A percentile compares a stretch with the other conserved stretches of the same genome.
These are phyloP conservation scores for Populus alba DNA, from an alignment of 345 rosid genomes.

Conservation along the genomic window DNA sequence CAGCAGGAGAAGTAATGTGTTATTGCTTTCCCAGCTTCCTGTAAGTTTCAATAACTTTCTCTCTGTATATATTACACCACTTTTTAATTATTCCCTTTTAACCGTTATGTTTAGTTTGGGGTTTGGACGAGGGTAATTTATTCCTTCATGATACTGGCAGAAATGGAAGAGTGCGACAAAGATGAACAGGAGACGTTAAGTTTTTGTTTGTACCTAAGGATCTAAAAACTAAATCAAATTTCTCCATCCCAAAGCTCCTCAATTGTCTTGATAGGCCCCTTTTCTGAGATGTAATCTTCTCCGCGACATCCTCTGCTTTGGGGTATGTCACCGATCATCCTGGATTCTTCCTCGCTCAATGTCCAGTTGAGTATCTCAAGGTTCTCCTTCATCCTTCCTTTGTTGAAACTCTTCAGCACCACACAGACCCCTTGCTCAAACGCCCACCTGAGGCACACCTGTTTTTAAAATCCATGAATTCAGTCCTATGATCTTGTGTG, in stretches of 20 bases:
- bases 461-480: neutral
- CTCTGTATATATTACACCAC: no score
- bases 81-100: no score
- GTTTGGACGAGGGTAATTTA: no score
- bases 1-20: no score
- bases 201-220: neutral
- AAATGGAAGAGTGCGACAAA: neutral
- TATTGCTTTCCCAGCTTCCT: no score
- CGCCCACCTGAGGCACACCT: slow-evolving; percentile 57
- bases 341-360: slow-evolving; percentile 42
- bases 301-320: slow-evolving; percentile 42
- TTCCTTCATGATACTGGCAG: neutral
- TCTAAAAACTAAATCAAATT: slow-evolving; percentile 10
- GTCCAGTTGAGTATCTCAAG: slow-evolving; percentile 57
- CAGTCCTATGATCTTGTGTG: neutral
- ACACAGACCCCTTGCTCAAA: slow-evolving; percentile 47
- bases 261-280: slow-evolving; percentile 37
- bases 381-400: slow-evolving; percentile 56
- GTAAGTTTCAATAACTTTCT: no score
- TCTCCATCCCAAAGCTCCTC: slow-evolving; percentile 53
- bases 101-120: no score
- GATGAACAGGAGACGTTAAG: neutral
- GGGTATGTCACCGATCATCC: slow-evolving; percentile 41
- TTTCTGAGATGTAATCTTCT: slow-evolving; percentile 27
- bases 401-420: slow-evolving; percentile 57